Conservation (phyloP, 208 protist genomes). For the Acanthamoeba castellanii region DNA sequence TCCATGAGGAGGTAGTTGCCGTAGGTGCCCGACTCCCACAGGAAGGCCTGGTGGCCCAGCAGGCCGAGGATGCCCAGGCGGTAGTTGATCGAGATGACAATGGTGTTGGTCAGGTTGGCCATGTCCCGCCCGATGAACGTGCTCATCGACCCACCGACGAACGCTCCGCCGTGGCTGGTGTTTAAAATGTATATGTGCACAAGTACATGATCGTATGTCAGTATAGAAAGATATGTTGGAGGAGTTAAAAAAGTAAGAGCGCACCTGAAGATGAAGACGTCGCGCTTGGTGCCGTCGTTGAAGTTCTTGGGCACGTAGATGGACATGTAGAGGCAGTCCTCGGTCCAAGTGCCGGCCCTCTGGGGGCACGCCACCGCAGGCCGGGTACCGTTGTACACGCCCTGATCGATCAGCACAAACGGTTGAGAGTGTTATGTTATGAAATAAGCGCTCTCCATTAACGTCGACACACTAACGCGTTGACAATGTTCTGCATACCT, state of each 20-base stretch:
- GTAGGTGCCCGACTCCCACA: not conserved
- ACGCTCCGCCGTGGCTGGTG: not conserved
- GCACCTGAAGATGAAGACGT: not conserved
- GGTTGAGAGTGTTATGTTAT: too few relatives aligned
- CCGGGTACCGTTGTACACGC: too few relatives aligned
- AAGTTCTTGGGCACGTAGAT: not conserved
- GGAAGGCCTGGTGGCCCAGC: not conserved
- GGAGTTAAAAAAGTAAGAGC: too few relatives aligned
- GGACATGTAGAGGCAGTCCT: conserved; percentile 51
- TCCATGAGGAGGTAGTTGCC: conserved; percentile 18
- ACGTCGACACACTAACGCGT: not conserved
- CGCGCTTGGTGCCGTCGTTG: not conserved
- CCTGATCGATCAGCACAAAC: not conserved
- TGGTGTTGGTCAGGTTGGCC: not conserved
- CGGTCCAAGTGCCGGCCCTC: not conserved
- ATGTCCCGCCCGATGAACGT: not conserved
- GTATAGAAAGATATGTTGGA: too few relatives aligned
- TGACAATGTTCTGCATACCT: not conserved
- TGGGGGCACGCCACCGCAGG: not conserved
- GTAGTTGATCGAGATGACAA: conserved; percentile 56
- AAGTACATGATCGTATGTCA: too few relatives aligned
- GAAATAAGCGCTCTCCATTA: too few relatives aligned
- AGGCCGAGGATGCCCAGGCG: conserved; percentile 76
- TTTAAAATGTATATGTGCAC: too few relatives aligned
- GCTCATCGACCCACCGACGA: not conserved